Base-by-base conservation (phyloP, 2,329 filamentous ascomycete species). In the Aspergillus glaucus region DNA sequence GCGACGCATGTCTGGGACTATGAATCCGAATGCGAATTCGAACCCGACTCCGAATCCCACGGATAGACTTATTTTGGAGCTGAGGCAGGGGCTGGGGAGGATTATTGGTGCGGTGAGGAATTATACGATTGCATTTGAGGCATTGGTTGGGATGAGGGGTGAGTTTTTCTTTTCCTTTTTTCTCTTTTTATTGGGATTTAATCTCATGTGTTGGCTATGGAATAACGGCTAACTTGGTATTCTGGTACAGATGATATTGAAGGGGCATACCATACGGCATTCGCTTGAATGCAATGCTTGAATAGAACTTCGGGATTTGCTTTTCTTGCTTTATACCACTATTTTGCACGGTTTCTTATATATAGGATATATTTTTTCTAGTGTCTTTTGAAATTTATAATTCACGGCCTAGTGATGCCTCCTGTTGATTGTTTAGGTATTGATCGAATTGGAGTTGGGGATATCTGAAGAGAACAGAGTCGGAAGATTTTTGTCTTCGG, bases 71-170 rank as follows among this genome's bases (percentile, higher is more conserved):
- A 57, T 65, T 12, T 61, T 68, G n/a, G 66, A 69, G 47, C 53
- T 73, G 12, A 56, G 61, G 5, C 61, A 66, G 52, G 70, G 68
- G 0, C 53, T 73, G n/a, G 59, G 68, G 43, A 59, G 62, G 15
- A 65, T 72, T 17, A 66, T 72, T 28, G 51, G 45, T 1, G 62
- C 67, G 14, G 59, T 70, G 6, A 62, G 61, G 7, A 73, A 72
- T 52, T 72, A 71, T 51, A 68, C 70, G 3, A 56, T 61, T 53
- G 68, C 68, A 46, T 73, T 71, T 52, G 70, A 73, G 55, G 70
- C 70, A 10, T 57, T 72, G 50, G 65, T 66, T 55, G 70, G 70
- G 28, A 73, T 73, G 70, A 68, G 67, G 69, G 70, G 70, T 72
- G 46, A 53, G 57, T 36, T 9, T 17, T 54, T 4, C 39, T 47